These are phyloP conservation scores for Geotrichum bryndzae DNA, from an alignment of 1,139 yeast genomes.

Conservation along the genomic window DNA sequence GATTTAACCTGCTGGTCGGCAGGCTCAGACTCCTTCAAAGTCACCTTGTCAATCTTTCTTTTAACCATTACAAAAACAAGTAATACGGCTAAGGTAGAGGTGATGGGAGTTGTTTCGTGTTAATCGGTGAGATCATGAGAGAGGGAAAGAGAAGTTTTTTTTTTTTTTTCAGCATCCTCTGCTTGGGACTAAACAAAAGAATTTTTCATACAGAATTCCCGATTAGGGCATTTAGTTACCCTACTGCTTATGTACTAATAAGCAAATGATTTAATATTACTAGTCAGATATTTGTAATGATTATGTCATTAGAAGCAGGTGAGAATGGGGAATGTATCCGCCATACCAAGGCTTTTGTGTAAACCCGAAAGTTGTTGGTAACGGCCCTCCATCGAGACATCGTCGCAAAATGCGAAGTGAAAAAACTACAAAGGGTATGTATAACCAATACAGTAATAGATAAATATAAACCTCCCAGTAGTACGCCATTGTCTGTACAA, in stretches of 20 bases:
- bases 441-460: neutral
- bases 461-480: neutral
- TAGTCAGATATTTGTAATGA: neutral
- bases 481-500: neutral
- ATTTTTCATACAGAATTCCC: constrained; percentile 4
- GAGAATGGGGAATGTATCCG: too few species aligned
- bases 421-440: neutral
- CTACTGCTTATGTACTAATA: neutral
- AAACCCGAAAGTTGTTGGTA: neutral
- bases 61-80: constrained; percentile 4
- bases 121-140: neutral
- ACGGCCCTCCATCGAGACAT: neutral
- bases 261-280: neutral
- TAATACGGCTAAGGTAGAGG: neutral
- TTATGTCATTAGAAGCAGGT: neutral
- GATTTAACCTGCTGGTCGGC: neutral
- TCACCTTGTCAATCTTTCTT: constrained; percentile 14
- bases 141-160: constrained; percentile 6
- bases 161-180: neutral
- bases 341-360: too few species aligned
- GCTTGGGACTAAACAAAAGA: neutral
- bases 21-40: neutral
- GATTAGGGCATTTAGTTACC: constrained; percentile 11
- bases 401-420: neutral
- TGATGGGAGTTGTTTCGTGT: neutral